Base-by-base conservation (phyloP, 2,329 filamentous ascomycete genomes). In the Phyllosticta citrichinensis region DNA sequence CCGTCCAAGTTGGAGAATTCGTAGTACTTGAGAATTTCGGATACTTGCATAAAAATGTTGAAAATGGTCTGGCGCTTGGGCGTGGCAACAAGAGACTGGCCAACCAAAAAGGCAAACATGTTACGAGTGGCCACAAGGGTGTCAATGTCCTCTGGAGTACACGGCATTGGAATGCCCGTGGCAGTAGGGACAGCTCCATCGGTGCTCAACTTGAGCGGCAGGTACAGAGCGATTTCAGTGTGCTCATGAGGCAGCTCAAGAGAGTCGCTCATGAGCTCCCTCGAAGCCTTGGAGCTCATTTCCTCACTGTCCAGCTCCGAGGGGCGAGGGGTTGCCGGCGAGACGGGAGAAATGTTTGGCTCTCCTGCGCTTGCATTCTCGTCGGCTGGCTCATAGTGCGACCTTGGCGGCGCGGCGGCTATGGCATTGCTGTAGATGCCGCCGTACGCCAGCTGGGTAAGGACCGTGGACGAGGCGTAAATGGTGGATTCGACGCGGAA, bases 51-150 rank as follows among this genome's bases (percentile, higher is more conserved):
- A 70, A 87, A 85, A 17, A 86, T 82, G 35, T 79, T 75, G 68
- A 86, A 87, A 14, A 85, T 76, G 1, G 78, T 78, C 1, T 79
- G 73, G 53, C 80, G 79, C 56, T 76, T 74, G 22, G 81, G 77
- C 0, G 83, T 86, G 2, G 83, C 82, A 11, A 87, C 77, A 17
- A 87, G 72, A 2, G 83, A 82, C 66, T 84, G 81, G 3, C 83
- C 83, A n/a, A 81, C 74, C 1, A 87, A 73, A 66, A 87, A 87
- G 5, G 83, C 81, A 69, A 87, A 85, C 59, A 86, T 76, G 67
- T 87, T 87, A 57, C 84, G 81, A 67, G 84, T 83, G 12, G 82
- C 74, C 8, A 87, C 70, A 35, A 87, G 71, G 0, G 78, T 80
- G 63, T 86, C 81, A 8, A 81, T 71, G 66, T 86, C 83, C 47